Conservation (phyloP, 2,329 filamentous ascomycete genomes). For the Ophiostoma perfectum region DNA sequence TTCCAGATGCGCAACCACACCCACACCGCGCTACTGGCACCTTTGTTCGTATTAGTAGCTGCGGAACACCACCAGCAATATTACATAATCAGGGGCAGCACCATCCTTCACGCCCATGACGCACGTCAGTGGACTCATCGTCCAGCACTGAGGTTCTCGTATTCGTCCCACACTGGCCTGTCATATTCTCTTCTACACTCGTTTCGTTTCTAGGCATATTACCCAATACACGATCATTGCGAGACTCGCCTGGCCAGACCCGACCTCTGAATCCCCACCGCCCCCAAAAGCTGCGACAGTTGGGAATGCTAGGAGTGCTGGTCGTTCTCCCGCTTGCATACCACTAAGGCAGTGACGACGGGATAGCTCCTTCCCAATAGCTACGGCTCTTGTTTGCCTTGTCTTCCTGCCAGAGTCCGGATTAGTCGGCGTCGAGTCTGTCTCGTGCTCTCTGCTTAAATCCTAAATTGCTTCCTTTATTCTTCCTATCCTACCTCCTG, state of each 20-base stretch:
- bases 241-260: slow-evolving; percentile 3
- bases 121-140: slow-evolving; percentile 2
- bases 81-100: slow-evolving; percentile 3
- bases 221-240: neutral
- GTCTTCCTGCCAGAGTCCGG: neutral
- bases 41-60: neutral
- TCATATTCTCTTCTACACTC: neutral
- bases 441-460: slow-evolving; percentile 11
- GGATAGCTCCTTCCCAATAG: neutral
- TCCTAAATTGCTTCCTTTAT: neutral
- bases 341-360: slow-evolving; percentile 6
- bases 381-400: neutral
- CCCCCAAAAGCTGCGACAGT: slow-evolving; percentile 2
- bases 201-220: neutral
- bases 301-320: neutral
- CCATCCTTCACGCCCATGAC: neutral
- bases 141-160: slow-evolving; percentile 7
- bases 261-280: neutral
- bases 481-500: neutral
- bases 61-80: neutral
- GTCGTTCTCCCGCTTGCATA: neutral
- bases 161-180: slow-evolving; percentile 8
- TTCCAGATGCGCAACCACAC: neutral
- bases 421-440: neutral
- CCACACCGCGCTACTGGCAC: neutral